Base-by-base conservation (phyloP, 164 flowering plant genomes). In the Berberis vulgaris region DNA sequence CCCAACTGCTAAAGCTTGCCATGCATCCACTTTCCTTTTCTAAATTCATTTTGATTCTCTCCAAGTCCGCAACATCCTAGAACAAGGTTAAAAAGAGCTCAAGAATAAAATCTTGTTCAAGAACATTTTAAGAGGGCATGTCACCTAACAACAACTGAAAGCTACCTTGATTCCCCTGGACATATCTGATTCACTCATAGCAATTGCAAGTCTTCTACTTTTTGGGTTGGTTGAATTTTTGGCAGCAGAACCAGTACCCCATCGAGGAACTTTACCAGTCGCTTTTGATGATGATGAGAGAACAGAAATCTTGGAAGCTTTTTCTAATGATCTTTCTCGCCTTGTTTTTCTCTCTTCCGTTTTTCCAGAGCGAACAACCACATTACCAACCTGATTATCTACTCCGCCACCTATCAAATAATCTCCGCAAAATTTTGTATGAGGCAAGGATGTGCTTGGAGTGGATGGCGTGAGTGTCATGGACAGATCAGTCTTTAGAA, bases 101-200 rank as follows among this genome's bases (percentile, higher is more conserved):
- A 54, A 42, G 42, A 67, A 50, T 41, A 60, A 54, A 47, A 49
- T 26, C 43, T 26, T 44, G 58, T 38, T 40, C 60, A 47, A 59
- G 44, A 44, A 41, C 50, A 13, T 2, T 47, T 8, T 40, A 53
- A 12, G 26, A 40, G 13, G 54, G 53, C 46, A 61, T 5, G 3
- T 43, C 45, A 49, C 5, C 8, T 56, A 3, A 3, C 44, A 62
- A 49, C 41, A 57, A 26, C 49, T 13, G 42, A 57, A 63, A 12
- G 7, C 57, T 68, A 91, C 97, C 94, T 87, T 80, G 45, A 87
- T 76, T 44, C 87, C 89, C 41, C 38, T 70, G 43, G 95, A 70
- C 88, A 87, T 79, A 64, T 87, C 87, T 38, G 85, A 84, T 73
- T 89, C 92, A 56, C 74, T 87, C 73, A 70, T 83, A 52, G 82